Evolutionary conservation across 768 basidiomycete species (phyloP), one percentile per base, ranked within the genome.

Genomic region (Lactarius akahatsu): DNA sequence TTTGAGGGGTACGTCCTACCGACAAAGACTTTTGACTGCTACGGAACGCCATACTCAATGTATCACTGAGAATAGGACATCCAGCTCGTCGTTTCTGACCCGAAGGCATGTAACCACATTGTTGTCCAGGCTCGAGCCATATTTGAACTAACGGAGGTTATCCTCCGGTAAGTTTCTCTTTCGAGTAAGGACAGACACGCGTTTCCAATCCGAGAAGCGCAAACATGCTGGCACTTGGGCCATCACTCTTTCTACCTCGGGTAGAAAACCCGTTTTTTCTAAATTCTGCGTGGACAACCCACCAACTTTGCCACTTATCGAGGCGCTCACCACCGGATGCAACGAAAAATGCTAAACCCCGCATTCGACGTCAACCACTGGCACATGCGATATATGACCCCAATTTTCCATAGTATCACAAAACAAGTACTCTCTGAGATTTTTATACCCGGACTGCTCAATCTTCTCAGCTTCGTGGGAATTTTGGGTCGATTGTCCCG

Each of bases 301-400:
- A 23, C 52, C 10, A 32, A 58, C 57, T 10, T 58, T 20, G 30
- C 13, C 20, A 2, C 13, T 8, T 10, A 11, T 32, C 23, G 5
- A 62, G 61, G 61, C 3, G 61, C 43, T 23, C 47, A 50, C n/a
- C 63, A 64, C 34, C 63, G 57, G 9, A 64, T 50, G 41, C 63
- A 59, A 52, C 57, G 63, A 7, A 66, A 66, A 36, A 20, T 61
- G 15, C 36, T 66, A 13, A 70, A 61, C 16, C 63, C 68, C 0
- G 71, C 69, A 28, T 73, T 73, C 61, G 62, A 69, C 20, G 57
- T 71, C 47, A 62, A 63, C 7, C 68, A 72, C 56, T n/a, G n/a
- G n/a, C n/a, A n/a, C n/a, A 71, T 72, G 70, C 71, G 70, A 43
- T 18, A 20, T 20, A 67, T 73, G 63, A 54, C 67, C 5, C 73